Base-by-base conservation (phyloP, 2,329 filamentous ascomycete species). In the Penicillium brevicompactum region DNA sequence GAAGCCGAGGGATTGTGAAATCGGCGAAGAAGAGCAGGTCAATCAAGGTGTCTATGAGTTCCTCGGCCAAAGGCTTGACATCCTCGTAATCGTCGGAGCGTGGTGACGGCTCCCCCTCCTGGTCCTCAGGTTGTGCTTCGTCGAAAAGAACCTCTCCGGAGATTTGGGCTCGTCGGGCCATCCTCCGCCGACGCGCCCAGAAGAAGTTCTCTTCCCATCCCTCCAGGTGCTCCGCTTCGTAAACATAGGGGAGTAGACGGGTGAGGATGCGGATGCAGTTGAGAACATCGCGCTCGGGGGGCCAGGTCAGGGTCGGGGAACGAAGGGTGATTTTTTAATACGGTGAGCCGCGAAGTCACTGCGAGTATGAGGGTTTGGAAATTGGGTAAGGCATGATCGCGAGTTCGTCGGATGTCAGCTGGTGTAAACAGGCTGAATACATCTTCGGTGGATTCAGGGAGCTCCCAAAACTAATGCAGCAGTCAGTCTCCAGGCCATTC, bases 341-440 rank as follows among this genome's bases (percentile, higher is more conserved):
- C 81, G 69, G 90, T 90, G 40, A 97, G 82, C 46, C 91, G 88
- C 42, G 89, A 91, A n/a, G 89, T 91, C 56, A 95, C 81, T 48
- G 90, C 91, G 41, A 93, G 82, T 62, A 96, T 84, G 40, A 97
- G 82, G 6, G 92, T 96, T 76, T 97, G 92, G 61, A 97, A 82
- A 70, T 97, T 97, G 71, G 90, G 87, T 59, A 95, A 80, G 46
- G 92, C 89, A 66, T 86, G 83, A 74, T 97, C 93, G 70, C 92
- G 86, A 44, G 91, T 92, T 64, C 92, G 87, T 59, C 92, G 90
- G 60, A 97, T 93, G 72, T 95, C 90, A 55, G 88, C 86, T 5
- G 92, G 87, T 37, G 92, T 92, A 77, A 97, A 97, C 58, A 97
- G 85, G 71, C 91, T 96, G 80, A 97, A 97, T 69, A 99, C 87